Percentiles rank a stretch among this genome's conserved stretches.
phyloP scores from a whole-genome alignment of 108 stramenopile species.

The Skeletonema costatum region DNA sequence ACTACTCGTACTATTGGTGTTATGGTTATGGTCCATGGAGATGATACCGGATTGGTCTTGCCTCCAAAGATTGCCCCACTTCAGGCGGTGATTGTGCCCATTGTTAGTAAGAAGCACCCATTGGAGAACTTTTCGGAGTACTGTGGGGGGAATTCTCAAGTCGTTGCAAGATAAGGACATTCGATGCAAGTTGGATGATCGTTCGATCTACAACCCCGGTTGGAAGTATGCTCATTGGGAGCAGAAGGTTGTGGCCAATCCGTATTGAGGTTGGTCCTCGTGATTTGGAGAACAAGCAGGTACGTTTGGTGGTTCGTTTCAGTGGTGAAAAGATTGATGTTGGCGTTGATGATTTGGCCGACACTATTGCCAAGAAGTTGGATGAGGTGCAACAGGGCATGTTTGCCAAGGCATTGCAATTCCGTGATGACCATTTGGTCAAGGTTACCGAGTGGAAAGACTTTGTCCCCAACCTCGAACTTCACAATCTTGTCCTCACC shows the following conservation, averaged over 20 bases:
- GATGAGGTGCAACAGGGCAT: constrained; percentile 91
- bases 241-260: constrained; percentile 98
- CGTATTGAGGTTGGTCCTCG: constrained; percentile 98
- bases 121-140: constrained; percentile 70
- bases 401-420: constrained; percentile 89
- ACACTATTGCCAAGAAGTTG: constrained; percentile 59
- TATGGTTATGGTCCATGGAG: constrained; percentile 99
- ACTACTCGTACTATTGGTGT: constrained; percentile 99
- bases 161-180: constrained; percentile 70
- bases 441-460: constrained; percentile 97
- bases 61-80: constrained; percentile 96
- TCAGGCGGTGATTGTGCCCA: constrained; percentile 97
- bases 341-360: constrained; percentile 70
- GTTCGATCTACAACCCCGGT: constrained; percentile 95
- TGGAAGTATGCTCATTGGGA: constrained; percentile 99
- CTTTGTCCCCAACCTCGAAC: constrained; percentile 96
- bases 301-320: constrained; percentile 86
- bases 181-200: constrained; percentile 93
- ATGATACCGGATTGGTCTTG: constrained; percentile 97
- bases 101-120: constrained; percentile 88
- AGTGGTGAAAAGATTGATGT: constrained; percentile 89
- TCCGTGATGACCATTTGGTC: constrained; percentile 91
- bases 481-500: constrained; percentile 94
- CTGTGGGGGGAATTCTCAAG: constrained; percentile 66
- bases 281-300: constrained; percentile 88